These are phyloP conservation scores for Coniochaeta sp. DNA, from an alignment of 2,329 filamentous ascomycete species.

Conservation along the genomic window DNA sequence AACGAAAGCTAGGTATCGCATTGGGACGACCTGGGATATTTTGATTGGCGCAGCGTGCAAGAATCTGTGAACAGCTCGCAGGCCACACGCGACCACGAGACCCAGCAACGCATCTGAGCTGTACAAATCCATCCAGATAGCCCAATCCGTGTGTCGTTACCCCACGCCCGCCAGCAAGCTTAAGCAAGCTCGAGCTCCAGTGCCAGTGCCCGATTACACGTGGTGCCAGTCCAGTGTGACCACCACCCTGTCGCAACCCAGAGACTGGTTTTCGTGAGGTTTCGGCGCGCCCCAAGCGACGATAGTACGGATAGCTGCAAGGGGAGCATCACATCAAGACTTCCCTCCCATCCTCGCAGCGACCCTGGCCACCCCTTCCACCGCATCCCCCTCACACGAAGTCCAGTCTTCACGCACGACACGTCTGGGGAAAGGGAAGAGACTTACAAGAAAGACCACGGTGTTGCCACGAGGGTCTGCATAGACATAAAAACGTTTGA, in stretches of 20 bases:
- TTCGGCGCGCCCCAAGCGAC: not conserved
- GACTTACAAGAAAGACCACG: not conserved
- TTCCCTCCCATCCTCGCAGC: not conserved
- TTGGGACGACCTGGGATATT: not conserved
- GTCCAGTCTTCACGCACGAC: not conserved
- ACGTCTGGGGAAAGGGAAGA: not conserved
- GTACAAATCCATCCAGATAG: not conserved
- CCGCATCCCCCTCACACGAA: not conserved
- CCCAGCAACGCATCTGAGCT: not conserved
- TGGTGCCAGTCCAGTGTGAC: constrained; percentile 18
- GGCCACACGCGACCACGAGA: constrained; percentile 1
- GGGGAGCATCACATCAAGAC: not conserved
- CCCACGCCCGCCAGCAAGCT: not conserved
- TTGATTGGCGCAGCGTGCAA: not conserved
- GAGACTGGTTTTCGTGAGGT: constrained; percentile 6
- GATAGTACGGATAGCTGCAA: not conserved
- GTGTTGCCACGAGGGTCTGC: not conserved
- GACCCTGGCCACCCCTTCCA: not conserved
- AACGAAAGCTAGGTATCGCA: not conserved
- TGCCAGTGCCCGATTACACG: constrained; percentile 18
- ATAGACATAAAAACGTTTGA: not conserved
- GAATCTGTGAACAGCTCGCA: not conserved
- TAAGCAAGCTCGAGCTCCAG: not conserved
- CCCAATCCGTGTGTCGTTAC: not conserved
- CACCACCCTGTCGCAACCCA: constrained; percentile 4